Evolutionary conservation across 208 protist species (phyloP).

Genomic region (Acanthamoeba divionensis): DNA sequence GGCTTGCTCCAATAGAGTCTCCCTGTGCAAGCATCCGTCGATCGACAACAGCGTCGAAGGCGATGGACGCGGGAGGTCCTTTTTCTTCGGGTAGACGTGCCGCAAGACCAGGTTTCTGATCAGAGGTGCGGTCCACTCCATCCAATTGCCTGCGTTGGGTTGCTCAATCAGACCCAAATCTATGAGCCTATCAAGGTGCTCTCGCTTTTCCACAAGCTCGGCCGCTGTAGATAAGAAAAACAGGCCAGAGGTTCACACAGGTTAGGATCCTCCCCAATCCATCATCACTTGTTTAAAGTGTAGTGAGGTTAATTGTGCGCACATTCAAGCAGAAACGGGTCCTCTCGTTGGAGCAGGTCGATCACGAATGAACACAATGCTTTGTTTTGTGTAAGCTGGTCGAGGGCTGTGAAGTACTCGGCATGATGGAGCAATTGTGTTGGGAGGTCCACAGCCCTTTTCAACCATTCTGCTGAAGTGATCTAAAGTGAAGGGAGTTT

Average conservation of each 20-base stretch:
- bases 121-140: slow-evolving; percentile 23
- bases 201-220: background rate
- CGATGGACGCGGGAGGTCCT: background rate
- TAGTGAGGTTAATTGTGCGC: background rate
- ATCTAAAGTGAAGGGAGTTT: background rate
- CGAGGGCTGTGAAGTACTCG: background rate
- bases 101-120: slow-evolving; percentile 34
- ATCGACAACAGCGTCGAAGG: background rate
- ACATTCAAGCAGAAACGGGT: background rate
- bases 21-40: background rate
- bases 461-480: slow-evolving; percentile 22
- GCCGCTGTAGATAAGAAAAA: background rate
- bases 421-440: background rate
- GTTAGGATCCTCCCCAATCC: background rate
- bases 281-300: background rate
- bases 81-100: slow-evolving; percentile 36
- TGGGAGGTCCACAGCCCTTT: background rate
- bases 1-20: slow-evolving; percentile 30
- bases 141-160: background rate
- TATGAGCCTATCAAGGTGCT: background rate
- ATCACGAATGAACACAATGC: background rate
- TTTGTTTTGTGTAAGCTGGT: background rate
- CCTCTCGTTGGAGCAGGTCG: slow-evolving; percentile 7
- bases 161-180: slow-evolving; percentile 34
- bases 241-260: no score